Evolutionary conservation across 257 asterid species (phyloP), one percentile per base, ranked within the genome.

Genomic region (Agastache rugosa): DNA sequence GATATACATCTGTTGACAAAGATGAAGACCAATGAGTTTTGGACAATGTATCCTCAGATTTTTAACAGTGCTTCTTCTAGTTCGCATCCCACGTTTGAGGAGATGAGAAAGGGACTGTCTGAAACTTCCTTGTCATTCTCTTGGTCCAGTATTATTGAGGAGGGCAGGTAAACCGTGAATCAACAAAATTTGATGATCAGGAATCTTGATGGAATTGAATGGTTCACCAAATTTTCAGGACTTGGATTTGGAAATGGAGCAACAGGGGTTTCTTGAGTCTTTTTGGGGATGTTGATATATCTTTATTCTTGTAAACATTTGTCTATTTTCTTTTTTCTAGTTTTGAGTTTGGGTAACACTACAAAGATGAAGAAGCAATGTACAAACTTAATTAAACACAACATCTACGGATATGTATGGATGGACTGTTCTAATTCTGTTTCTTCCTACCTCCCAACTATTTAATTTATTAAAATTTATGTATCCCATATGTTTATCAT

Each of bases 21-120:
- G 79, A 81, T 87, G 89, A 84, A 71, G 48, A 71, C 71, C 5
- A 61, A 44, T 7, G 87, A 85, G 14, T 63, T 86, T 14, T 82
- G 88, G 91, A 54, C 83, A 0, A 70, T 75, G 85, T 80, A 70
- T 73, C 82, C 89, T 16, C 72, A 73, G 29, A 79, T 77, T 8
- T 78, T 16, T 19, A 79, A 74, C 44, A 68, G 73, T 41, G 80
- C 85, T 37, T 78, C 84, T 8, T 3, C 72, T n/a, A 19, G 59
- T 35, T 89, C 88, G 8, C 90, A 89, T 45, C 96, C 96, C 0
- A 88, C 96, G 39, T 85, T 89, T 60, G 84, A 86, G 14, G 86
- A 91, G 29, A 61, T 89, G 5, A 83, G 79, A 69, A 70, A 73
- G 42, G 88, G 86, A 3, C 53, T 85, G 72, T 82, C 86, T n/a